Evolutionary conservation across 2,329 filamentous ascomycete species (phyloP), one percentile per base, ranked within the genome.

Genomic region (Venturia aucupariae): DNA sequence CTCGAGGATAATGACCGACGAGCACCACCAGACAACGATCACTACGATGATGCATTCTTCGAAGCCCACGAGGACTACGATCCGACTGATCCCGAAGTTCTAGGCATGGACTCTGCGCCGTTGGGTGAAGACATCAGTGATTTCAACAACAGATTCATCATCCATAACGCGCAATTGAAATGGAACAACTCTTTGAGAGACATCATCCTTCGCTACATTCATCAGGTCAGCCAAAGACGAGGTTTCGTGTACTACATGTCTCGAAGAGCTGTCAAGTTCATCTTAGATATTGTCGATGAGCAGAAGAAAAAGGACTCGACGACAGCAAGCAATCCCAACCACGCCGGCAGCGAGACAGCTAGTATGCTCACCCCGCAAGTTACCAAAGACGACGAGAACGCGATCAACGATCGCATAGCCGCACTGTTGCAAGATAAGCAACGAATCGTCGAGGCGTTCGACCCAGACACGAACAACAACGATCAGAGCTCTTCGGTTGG

Each of bases 201-300:
- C 72, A 97, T 97, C 71, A 94, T 99, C 61, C 83, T 99, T 48
- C 90, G 94, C 30, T 99, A 99, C 74, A 95, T 94, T 67, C 94
- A 99, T 72, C 94, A 99, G 79, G 94, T 96, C 71, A 92, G 92
- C 73, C 95, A 99, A 76, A 85, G 94, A 62, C 87, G 94, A 69
- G 95, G 94, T 62, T 97, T 99, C 72, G 88, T 99, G 38, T 99
- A 99, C 78, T 99, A 99, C 76, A 88, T 97, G 78, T 97, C 95
- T 13, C 86, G 93, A 59, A 87, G 92, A 67, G 95, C 94, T 3
- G 90, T 99, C 72, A 99, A 97, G 72, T 99, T 99, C 73, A 97
- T 99, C 65, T 80, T 97, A 11, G 94, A 99, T 74, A 96, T 99
- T 69, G 90, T 99, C 2, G 92, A 97, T 64, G 94, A 99, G 73